Base-by-base conservation (phyloP, 345 rosid species). In the Lenwebbia sp. region DNA sequence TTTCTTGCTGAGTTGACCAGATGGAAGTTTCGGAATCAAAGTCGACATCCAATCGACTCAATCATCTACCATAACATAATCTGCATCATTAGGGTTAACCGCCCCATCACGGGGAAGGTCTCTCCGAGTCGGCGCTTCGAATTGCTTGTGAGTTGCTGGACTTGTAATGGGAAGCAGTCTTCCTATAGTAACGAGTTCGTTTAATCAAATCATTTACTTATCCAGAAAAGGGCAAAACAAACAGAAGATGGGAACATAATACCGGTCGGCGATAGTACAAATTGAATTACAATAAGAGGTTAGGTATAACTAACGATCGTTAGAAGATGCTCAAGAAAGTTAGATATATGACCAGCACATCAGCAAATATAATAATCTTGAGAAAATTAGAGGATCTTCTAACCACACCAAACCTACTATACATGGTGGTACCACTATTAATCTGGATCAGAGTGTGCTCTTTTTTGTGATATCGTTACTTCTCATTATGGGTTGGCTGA, bases 401-500 rank as follows among this genome's bases (percentile, higher is more conserved):
- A 2, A 60, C 74, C 74, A 14, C 22, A n/a, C n/a, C n/a, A n/a
- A n/a, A n/a, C n/a, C n/a, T n/a, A n/a, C n/a, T n/a, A n/a, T n/a
- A n/a, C n/a, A n/a, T n/a, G n/a, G n/a, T 3, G 40, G 75, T 28
- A 28, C 33, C 40, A 6, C 74, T 40, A 22, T 41, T 4, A 78
- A 40, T 41, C 17, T 78, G 83, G 83, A 40, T 40, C n/a, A 22
- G 83, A 78, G 52, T 78, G 51, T 21, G 49, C 37, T 28, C 22
- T 60, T 60, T 60, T 60, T 28, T 10, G 74, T 14, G 74, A 60
- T 28, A 60, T 40, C 74, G 40, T 28, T 60, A 14, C 74, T 60
- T 33, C 84, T n/a, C 12, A 40, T 84, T 28, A 84, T 84, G 86
- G 86, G 81, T 49, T 84, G 82, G 86, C 82, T 84, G 55, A 47